These are phyloP conservation scores for Citrus cavaleriei DNA, from an alignment of 345 rosid species.

Conservation along the genomic window DNA sequence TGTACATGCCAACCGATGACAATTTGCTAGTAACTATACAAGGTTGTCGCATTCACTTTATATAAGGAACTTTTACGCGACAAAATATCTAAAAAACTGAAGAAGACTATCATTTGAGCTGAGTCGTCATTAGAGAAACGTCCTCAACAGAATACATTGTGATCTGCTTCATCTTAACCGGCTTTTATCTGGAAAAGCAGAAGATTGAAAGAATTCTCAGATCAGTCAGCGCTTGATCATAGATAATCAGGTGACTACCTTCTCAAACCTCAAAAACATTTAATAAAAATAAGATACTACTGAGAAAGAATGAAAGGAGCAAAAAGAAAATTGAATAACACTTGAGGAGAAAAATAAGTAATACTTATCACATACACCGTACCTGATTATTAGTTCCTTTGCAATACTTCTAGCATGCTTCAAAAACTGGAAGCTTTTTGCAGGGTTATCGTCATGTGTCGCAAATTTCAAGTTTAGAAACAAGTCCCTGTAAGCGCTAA, in stretches of 20 bases:
- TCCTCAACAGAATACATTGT: background rate
- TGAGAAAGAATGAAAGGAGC: background rate
- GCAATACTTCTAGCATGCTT: slow-evolving; percentile 48
- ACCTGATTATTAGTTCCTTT: slow-evolving; percentile 30
- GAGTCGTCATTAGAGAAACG: background rate
- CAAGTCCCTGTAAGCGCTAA: slow-evolving; percentile 28
- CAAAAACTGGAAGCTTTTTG: slow-evolving; percentile 34
- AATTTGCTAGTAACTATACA: background rate
- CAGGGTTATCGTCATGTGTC: slow-evolving; percentile 28
- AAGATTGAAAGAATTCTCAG: background rate
- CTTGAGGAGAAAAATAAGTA: no score
- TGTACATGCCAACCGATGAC: background rate
- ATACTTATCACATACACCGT: background rate
- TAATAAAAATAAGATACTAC: background rate
- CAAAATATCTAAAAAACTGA: background rate
- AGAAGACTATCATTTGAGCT: background rate
- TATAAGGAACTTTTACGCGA: background rate
- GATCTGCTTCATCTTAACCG: background rate
- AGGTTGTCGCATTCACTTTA: background rate
- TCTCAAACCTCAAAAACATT: background rate
- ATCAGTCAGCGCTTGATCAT: background rate
- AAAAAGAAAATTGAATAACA: background rate
- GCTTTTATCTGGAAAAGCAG: background rate
- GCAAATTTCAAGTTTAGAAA: slow-evolving; percentile 46
- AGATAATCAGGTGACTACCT: background rate